Evolutionary conservation across 768 basidiomycete species (phyloP).

Genomic region (Termitomyces eurrhizus): DNA sequence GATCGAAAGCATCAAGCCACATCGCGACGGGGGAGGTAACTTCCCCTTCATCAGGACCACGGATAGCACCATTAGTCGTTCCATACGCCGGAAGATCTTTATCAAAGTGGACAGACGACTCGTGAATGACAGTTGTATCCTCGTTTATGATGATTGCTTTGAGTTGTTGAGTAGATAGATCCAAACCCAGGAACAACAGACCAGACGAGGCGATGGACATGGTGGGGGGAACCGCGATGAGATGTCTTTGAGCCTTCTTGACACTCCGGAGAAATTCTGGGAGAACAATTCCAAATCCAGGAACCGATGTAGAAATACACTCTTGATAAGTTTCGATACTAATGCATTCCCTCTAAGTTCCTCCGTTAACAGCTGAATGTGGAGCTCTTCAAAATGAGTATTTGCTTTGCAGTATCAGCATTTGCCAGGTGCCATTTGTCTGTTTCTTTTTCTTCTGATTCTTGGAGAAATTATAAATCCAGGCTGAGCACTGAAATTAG

Average conservation of each 20-base stretch:
- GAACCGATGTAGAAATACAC: conserved; percentile 3
- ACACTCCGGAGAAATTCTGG: not conserved
- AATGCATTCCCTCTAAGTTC: not conserved
- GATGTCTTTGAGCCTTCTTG: not conserved
- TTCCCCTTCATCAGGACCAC: conserved; percentile 63
- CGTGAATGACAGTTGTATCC: conserved; percentile 55
- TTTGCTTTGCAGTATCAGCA: not conserved
- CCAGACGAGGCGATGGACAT: conserved; percentile 13
- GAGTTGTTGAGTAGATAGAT: conserved; percentile 83
- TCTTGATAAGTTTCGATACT: not conserved
- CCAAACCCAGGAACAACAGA: conserved; percentile 69
- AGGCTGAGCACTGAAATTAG: not conserved
- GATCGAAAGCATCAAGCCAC: conserved; percentile 85
- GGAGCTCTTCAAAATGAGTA: not conserved
- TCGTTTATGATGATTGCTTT: conserved; percentile 70
- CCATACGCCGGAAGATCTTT: conserved; percentile 68
- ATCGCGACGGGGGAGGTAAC: conserved; percentile 79
- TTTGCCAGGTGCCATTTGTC: too few species aligned
- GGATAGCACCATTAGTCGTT: conserved; percentile 62
- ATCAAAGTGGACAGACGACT: conserved; percentile 77
- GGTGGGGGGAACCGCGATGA: not conserved
- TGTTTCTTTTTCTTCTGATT: too few species aligned
- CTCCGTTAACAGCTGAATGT: not conserved
- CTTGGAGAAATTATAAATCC: not conserved
- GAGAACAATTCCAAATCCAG: conserved; percentile 8